Evolutionary conservation across 163 green algal genomes (phyloP).

Genomic region (Chlamydomonas reinhardtii): DNA sequence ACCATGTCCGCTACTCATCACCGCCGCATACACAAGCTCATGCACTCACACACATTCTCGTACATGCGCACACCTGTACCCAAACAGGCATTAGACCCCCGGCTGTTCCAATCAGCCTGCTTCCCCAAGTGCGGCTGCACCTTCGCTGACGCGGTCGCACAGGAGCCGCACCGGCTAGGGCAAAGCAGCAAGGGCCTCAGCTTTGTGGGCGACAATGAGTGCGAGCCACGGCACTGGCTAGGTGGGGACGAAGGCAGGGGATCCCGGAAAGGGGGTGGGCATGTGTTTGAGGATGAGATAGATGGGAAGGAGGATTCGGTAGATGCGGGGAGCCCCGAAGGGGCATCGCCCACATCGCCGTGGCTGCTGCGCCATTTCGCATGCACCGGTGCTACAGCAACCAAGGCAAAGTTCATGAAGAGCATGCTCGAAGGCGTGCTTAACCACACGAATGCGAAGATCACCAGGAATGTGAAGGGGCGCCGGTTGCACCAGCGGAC

Average conservation of each 20-base stretch:
- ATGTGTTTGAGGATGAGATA: no score
- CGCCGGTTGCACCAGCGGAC: no score
- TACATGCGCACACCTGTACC: no score
- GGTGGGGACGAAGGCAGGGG: no score
- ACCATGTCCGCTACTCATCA: no score
- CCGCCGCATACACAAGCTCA: no score
- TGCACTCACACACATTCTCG: no score
- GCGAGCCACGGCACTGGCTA: conserved; percentile 1
- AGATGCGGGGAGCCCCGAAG: no score
- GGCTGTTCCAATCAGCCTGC: conserved; percentile 3
- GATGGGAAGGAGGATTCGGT: no score
- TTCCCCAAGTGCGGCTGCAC: neutral
- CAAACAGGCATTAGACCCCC: neutral
- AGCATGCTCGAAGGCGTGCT: neutral
- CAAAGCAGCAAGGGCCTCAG: neutral
- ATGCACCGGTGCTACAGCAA: neutral
- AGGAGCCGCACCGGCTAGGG: neutral
- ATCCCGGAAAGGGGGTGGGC: no score
- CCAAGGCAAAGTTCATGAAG: neutral
- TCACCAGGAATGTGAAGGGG: neutral
- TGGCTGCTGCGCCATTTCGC: conserved; percentile 34
- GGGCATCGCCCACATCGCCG: no score
- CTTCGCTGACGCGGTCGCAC: neutral
- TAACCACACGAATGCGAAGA: neutral
- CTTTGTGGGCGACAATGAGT: neutral